Conservation (phyloP, 345 rosid species). For the Brassica carinata region DNA sequence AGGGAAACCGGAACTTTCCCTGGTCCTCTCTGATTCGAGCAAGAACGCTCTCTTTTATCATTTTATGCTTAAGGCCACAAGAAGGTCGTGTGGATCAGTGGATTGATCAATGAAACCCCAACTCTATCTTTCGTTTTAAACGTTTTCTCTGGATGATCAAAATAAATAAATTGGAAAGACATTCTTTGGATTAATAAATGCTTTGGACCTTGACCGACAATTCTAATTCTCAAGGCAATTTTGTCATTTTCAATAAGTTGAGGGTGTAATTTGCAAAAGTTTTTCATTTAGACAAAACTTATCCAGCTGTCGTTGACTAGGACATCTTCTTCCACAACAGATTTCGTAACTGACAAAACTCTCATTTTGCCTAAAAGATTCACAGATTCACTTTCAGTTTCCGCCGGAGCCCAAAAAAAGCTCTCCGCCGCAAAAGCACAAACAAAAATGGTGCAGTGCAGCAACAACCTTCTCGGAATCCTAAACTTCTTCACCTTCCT, state of each 20-base stretch:
- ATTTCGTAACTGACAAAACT: slow-evolving; percentile 37
- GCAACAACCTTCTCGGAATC: slow-evolving; percentile 84
- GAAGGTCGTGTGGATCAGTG: slow-evolving; percentile 22
- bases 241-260: background rate
- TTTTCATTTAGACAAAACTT: background rate
- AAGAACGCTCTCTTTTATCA: background rate
- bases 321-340: slow-evolving; percentile 11
- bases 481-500: slow-evolving; percentile 80
- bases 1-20: slow-evolving; percentile 83
- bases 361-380: slow-evolving; percentile 15
- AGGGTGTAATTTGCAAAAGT: slow-evolving; percentile 3
- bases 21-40: slow-evolving; percentile 62
- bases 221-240: background rate
- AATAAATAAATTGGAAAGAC: slow-evolving; percentile 25
- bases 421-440: background rate
- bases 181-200: slow-evolving; percentile 16
- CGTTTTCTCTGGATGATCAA: slow-evolving; percentile 9
- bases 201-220: background rate
- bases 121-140: background rate
- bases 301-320: slow-evolving; percentile 20
- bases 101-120: slow-evolving; percentile 1
- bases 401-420: background rate
- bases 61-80: slow-evolving; percentile 8
- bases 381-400: background rate
- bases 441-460: slow-evolving; percentile 49